Base-by-base conservation (phyloP, 2,329 filamentous ascomycete species). In the Phyllosticta citribraziliensis region DNA sequence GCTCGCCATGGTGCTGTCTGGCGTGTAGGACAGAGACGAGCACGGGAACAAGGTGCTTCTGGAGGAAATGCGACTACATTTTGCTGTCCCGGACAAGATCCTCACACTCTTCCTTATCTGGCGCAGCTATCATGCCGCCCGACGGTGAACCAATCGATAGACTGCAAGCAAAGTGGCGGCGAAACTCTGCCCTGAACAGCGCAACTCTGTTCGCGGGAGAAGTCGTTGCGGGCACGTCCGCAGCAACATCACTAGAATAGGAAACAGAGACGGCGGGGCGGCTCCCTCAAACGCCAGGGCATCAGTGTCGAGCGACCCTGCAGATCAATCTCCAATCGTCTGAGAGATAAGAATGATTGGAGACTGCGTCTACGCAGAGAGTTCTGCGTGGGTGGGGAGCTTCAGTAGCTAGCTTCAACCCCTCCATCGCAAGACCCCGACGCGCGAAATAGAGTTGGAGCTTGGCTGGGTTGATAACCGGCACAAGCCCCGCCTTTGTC, bases 371-470 rank as follows among this genome's bases (percentile, higher is more conserved):
- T 12, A 35, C 30, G 35, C 5, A 3, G 14, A 3, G 14, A 47
- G 40, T 14, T 5, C 3, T n/a, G 14, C 22, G 40, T n/a, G 8
- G 40, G 40, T 47, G 40, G 40, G 14, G 40, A 47, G 40, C 35
- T 40, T 14, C 4, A 3, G 22, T 22, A 22, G 22, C 70, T 24
- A 67, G 69, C 64, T 1, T 66, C 66, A 3, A 63, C 67, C n/a
- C 63, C 65, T 19, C 40, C 14, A 17, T 8, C 14, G 40, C 40
- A 14, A 17, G 40, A 40, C 35, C 17, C 12, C 35, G 35, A 40
- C 17, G 35, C 35, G 35, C 11, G 40, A 47, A 47, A 47, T 47
- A 47, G 40, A 19, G 40, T 47, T 47, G 40, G 40, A 47, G 40
- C 40, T 47, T 40, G 33, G 40, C 17, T n/a, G 40, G 14, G 40